Evolutionary conservation across 192 early-diverging fungal species (phyloP).

Genomic region (Gaertneriomyces semiglobifer): DNA sequence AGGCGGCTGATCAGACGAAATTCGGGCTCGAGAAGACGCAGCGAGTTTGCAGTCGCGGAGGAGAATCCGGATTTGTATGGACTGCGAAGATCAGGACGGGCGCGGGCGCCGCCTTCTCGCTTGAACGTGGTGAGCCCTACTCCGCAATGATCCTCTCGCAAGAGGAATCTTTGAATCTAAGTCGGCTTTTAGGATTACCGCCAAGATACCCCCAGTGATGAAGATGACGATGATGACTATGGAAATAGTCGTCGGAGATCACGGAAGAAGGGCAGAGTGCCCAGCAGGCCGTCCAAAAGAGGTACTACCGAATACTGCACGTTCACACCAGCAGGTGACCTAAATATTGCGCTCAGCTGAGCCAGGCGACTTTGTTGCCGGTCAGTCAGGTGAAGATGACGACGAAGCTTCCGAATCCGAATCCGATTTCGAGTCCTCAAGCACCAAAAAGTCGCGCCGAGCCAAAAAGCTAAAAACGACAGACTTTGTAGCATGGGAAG

Average conservation of each 20-base stretch:
- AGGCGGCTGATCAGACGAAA: not conserved
- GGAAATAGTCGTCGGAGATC: not conserved
- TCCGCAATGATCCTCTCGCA: not conserved
- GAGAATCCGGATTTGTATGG: conserved; percentile 27
- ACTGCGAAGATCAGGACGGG: conserved; percentile 25
- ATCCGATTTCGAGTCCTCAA: conserved; percentile 16
- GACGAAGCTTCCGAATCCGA: conserved; percentile 7
- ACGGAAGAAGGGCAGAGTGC: not conserved
- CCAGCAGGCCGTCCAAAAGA: too few species aligned
- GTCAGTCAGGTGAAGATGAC: conserved; percentile 5
- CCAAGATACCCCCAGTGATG: conserved; percentile 1
- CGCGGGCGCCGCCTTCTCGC: conserved; percentile 10
- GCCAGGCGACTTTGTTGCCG: conserved; percentile 5
- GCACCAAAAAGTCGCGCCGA: not conserved
- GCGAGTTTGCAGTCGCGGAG: conserved; percentile 18
- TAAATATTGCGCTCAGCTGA: not conserved
- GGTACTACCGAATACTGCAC: not conserved
- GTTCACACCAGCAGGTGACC: not conserved
- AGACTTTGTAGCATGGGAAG: conserved; percentile 16
- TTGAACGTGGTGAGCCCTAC: not conserved
- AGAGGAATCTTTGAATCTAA: not conserved
- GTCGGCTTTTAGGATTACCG: not conserved
- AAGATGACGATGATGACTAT: conserved; percentile 17
- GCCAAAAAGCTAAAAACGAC: not conserved
- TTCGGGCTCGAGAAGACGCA: not conserved